These are phyloP conservation scores for Colletotrichum brevisporum DNA, from an alignment of 2,329 filamentous ascomycete genomes.

Conservation along the genomic window DNA sequence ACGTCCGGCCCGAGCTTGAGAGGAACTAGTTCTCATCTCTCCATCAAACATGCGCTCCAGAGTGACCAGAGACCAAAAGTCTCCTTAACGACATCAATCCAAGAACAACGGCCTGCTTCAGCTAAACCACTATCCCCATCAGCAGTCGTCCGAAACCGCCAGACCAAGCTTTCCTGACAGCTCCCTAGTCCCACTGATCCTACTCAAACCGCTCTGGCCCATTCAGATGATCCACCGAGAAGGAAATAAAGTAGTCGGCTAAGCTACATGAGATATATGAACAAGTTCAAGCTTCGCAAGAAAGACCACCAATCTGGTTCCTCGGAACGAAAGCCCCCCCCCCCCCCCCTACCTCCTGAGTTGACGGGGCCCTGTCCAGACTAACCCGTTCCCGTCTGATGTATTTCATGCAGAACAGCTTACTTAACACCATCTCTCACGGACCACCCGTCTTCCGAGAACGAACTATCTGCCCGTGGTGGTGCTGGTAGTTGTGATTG, in stretches of 20 bases:
- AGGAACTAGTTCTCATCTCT: neutral
- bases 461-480: no score
- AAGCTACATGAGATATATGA: neutral
- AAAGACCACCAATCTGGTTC: conserved; percentile 5
- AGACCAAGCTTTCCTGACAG: conserved; percentile 19
- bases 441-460: neutral
- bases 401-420: neutral
- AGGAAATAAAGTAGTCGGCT: neutral
- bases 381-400: conserved; percentile 13
- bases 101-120: conserved; percentile 28
- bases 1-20: neutral
- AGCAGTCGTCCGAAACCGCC: conserved; percentile 15
- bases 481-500: no score
- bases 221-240: neutral
- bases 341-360: neutral
- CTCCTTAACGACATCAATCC: conserved; percentile 20
- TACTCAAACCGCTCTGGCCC: neutral
- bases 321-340: neutral
- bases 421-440: neutral
- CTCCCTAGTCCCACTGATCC: neutral
- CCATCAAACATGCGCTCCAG: neutral
- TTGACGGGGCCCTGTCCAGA: neutral
- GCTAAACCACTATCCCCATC: neutral
- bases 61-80: neutral
- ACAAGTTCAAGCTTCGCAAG: neutral